Evolutionary conservation across 179 eudicot species (phyloP), one percentile per base, ranked within the genome.

Genomic region (Silene vulgaris): DNA sequence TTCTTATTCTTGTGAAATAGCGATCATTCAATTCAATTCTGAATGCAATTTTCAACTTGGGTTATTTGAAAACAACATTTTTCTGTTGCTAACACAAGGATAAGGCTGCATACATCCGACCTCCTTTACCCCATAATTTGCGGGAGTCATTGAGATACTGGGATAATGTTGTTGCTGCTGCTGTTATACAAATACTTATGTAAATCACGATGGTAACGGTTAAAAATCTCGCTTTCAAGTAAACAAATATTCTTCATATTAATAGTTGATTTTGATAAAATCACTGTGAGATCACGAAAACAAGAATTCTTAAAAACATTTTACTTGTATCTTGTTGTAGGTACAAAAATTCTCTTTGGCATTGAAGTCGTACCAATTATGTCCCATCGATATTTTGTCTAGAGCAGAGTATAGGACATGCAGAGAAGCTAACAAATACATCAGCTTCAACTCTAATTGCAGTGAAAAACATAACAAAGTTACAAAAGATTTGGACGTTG

Each of bases 331-430:
- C 37, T 48, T 20, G 9, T 48, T 20, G 9, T 23, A 16, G 61
- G 54, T 63, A 65, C 67, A 30, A 32, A 73, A 56, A 19, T 35
- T 37, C 59, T 23, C 19, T 32, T 73, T 74, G 76, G 76, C 66
- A 37, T 17, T 28, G 17, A 11, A 29, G 50, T 20, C 2, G 9
- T 74, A 29, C 77, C 60, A 64, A 43, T 63, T 40, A 43, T 43
- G 77, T 48, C 57, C 30, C 59, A 48, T 43, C 71, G 48, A 28
- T 45, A 20, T 11, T 74, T 74, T 78, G 77, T 78, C 77, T 0
- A 56, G 60, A n/a, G 0, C 8, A 17, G 50, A 71, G 74, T 23
- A 48, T 69, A 66, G 1, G 52, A 73, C 74, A 73, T 56, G 6
- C 65, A 65, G 71, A 65, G 71, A 74, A 32, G 52, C 37, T 54